Percentiles rank a stretch among this genome's conserved stretches.
These are phyloP conservation scores for Cyberlindnera maclurae DNA, from an alignment of 805 yeast species.

Conservation along the genomic window DNA sequence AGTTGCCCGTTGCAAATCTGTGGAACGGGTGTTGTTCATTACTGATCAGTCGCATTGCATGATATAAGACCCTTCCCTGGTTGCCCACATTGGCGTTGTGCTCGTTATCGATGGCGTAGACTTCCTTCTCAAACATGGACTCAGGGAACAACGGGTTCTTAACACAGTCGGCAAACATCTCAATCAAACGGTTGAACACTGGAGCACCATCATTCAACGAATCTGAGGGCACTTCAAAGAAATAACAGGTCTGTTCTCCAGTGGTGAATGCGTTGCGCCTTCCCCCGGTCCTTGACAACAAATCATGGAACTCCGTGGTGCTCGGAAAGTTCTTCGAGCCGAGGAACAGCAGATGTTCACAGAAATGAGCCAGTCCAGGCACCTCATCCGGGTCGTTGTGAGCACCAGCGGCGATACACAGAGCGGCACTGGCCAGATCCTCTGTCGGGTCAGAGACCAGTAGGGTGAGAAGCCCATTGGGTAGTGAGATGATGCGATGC, in stretches of 20 bases:
- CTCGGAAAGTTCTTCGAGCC: constrained; percentile 51
- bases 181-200: constrained; percentile 38
- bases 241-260: constrained; percentile 58
- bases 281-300: constrained; percentile 46
- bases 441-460: constrained; percentile 71
- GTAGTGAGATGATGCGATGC: constrained; percentile 42
- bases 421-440: constrained; percentile 57
- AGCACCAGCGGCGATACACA: constrained; percentile 77
- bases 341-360: constrained; percentile 65
- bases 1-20: constrained; percentile 61
- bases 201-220: constrained; percentile 24
- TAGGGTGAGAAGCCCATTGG: constrained; percentile 63
- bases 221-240: constrained; percentile 50
- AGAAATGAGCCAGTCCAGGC: constrained; percentile 83
- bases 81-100: constrained; percentile 46
- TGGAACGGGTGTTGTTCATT: constrained; percentile 44
- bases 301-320: constrained; percentile 37
- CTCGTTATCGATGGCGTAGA: constrained; percentile 59
- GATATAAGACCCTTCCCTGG: constrained; percentile 43
- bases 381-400: constrained; percentile 64
- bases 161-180: constrained; percentile 46
- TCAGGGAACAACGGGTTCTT: constrained; percentile 42
- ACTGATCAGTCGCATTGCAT: constrained; percentile 49
- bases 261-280: constrained; percentile 60
- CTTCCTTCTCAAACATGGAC: constrained; percentile 39